These are phyloP conservation scores for Pichia kudriavzevii DNA, from an alignment of 1,139 yeast genomes.

Conservation along the genomic window DNA sequence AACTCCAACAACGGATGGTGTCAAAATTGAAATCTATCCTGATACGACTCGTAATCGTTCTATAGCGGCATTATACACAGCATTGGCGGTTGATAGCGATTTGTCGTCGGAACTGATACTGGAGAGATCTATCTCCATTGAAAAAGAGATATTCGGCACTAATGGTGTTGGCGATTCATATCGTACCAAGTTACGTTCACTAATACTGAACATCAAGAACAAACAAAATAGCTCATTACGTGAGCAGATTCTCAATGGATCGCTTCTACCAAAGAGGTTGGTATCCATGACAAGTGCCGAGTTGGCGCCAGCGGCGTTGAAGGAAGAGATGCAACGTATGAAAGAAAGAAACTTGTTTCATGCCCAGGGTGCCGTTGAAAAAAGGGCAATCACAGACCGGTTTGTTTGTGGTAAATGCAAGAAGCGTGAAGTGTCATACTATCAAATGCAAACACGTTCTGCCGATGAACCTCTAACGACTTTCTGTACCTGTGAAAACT, in stretches of 20 bases:
- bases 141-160: constrained; percentile 54
- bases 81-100: constrained; percentile 74
- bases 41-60: constrained; percentile 73
- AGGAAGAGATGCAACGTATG: constrained; percentile 76
- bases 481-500: constrained; percentile 93
- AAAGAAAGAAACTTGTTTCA: constrained; percentile 87
- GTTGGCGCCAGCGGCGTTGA: constrained; percentile 85
- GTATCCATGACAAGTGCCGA: constrained; percentile 85
- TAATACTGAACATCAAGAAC: constrained; percentile 79
- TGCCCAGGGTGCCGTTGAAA: constrained; percentile 97
- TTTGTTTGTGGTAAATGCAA: constrained; percentile 97
- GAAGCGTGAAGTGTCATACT: constrained; percentile 91
- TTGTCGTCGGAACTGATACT: constrained; percentile 53
- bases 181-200: constrained; percentile 73
- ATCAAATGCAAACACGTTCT: constrained; percentile 95
- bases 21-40: constrained; percentile 61
- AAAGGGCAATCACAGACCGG: constrained; percentile 92
- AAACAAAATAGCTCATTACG: constrained; percentile 84
- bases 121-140: constrained; percentile 62
- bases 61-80: constrained; percentile 76
- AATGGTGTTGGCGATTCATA: constrained; percentile 51
- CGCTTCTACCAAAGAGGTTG: constrained; percentile 55
- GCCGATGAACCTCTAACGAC: constrained; percentile 99
- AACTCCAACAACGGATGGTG: constrained; percentile 74
- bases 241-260: constrained; percentile 56